Evolutionary conservation across 2,329 filamentous ascomycete genomes (phyloP).

Genomic region (Paecilomyces dactylethromorphus): DNA sequence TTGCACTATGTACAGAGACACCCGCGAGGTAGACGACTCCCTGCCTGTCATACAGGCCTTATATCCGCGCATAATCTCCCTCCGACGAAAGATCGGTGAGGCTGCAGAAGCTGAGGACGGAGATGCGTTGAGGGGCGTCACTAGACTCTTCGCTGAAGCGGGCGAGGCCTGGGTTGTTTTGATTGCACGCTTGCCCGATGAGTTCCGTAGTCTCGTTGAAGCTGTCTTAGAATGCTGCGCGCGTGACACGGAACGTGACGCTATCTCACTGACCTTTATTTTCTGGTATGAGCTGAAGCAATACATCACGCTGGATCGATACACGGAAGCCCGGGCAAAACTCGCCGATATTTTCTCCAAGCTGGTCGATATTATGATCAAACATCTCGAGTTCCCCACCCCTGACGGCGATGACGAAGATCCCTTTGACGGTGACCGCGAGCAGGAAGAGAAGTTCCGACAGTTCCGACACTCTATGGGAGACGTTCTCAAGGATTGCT

Average conservation of each 20-base stretch:
- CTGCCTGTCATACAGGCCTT: conserved; percentile 73
- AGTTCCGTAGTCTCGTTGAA: conserved; percentile 82
- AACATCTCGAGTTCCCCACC: conserved; percentile 78
- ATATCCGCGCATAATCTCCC: conserved; percentile 70
- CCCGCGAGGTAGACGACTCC: conserved; percentile 86
- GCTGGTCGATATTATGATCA: conserved; percentile 87
- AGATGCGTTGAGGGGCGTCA: conserved; percentile 81
- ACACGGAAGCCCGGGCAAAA: conserved; percentile 71
- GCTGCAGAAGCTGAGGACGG: conserved; percentile 73
- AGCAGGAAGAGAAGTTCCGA: conserved; percentile 93
- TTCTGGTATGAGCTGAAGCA: conserved; percentile 99
- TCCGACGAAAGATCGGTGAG: conserved; percentile 69
- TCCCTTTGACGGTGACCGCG: conserved; percentile 89
- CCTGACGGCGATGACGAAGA: conserved; percentile 72
- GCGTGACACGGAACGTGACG: conserved; percentile 80
- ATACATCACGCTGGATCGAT: conserved; percentile 84
- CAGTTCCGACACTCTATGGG: conserved; percentile 97
- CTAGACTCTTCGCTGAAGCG: conserved; percentile 84
- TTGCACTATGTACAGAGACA: conserved; percentile 86
- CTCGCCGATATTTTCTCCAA: conserved; percentile 78
- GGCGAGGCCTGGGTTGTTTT: conserved; percentile 92
- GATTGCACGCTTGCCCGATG: conserved; percentile 72
- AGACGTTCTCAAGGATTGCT: conserved; percentile 93
- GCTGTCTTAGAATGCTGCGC: conserved; percentile 86
- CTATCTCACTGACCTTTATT: conserved; percentile 86